These are phyloP conservation scores for Raddia guianensis DNA, from an alignment of 176 grass and related monocot genomes.

Conservation along the genomic window DNA sequence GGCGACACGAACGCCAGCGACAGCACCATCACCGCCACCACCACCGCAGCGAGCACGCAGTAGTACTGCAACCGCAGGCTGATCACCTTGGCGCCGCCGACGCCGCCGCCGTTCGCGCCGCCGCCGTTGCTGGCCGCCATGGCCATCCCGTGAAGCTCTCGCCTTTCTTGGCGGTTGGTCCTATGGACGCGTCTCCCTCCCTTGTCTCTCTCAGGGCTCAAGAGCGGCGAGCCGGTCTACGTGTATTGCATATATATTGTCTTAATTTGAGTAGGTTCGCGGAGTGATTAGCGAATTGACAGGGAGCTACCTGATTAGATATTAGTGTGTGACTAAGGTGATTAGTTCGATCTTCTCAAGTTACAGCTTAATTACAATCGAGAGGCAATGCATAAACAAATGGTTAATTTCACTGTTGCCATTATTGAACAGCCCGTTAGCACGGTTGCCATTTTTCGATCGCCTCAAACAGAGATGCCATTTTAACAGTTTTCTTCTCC, in stretches of 20 bases:
- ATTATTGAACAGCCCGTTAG: too few species aligned
- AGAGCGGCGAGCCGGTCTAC: constrained; percentile 10
- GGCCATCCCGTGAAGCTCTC: constrained; percentile 13
- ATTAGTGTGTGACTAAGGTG: constrained; percentile 8
- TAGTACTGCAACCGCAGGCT: constrained; percentile 62
- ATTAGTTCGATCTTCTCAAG: not conserved
- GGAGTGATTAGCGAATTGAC: constrained; percentile 8
- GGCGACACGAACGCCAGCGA: constrained; percentile 51
- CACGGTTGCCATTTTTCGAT: too few species aligned
- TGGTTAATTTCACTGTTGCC: too few species aligned
- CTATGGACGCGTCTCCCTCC: not conserved
- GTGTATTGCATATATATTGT: too few species aligned
- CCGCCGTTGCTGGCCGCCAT: constrained; percentile 47
- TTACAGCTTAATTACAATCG: not conserved
- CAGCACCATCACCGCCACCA: constrained; percentile 46
- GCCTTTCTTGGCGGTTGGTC: not conserved
- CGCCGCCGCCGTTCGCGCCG: constrained; percentile 7
- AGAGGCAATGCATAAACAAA: too few species aligned
- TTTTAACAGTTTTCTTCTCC: too few species aligned
- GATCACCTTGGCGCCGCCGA: constrained; percentile 42
- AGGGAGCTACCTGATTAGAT: not conserved
- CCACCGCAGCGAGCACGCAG: constrained; percentile 52
- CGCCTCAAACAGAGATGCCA: too few species aligned
- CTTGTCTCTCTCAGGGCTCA: not conserved
- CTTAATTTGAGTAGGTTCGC: not conserved